Conservation (phyloP, 805 yeast genomes). For the Wickerhamiella alocasiicola region DNA sequence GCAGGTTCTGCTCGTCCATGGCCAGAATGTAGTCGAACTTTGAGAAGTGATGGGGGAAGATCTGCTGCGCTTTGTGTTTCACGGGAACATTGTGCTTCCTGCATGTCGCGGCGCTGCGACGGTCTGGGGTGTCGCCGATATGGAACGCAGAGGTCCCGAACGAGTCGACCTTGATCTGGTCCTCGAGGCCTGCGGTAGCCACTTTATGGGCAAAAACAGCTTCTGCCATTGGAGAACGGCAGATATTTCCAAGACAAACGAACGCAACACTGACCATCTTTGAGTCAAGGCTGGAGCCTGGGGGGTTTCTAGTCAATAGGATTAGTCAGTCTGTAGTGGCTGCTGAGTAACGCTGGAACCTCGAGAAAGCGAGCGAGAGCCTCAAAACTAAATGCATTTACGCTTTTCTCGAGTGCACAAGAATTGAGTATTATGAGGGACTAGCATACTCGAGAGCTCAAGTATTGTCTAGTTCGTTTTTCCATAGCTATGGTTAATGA, state of each 20-base stretch:
- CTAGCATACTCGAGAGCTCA: too few species aligned
- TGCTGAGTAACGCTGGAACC: too few species aligned
- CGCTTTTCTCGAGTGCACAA: too few species aligned
- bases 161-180: conserved; percentile 50
- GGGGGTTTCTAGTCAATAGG: too few species aligned
- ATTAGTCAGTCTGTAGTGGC: too few species aligned
- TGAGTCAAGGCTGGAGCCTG: too few species aligned
- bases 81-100: conserved; percentile 60
- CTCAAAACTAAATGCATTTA: too few species aligned
- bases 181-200: conserved; percentile 33
- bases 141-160: conserved; percentile 86
- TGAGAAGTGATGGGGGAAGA: conserved; percentile 55
- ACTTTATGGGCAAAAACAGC: conserved; percentile 70
- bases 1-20: conserved; percentile 39
- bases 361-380: too few species aligned
- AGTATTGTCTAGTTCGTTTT: too few species aligned
- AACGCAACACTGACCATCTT: conserved; percentile 76
- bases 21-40: conserved; percentile 46
- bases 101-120: conserved; percentile 59
- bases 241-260: conserved; percentile 86
- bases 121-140: conserved; percentile 70
- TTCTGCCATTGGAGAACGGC: conserved; percentile 98
- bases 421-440: too few species aligned
- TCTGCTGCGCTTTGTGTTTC: conserved; percentile 61
- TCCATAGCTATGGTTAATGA: too few species aligned